A percentile compares a stretch with the other conserved stretches of the same genome.
Evolutionary conservation across 768 basidiomycete species (phyloP).

Genomic region (Leccinum variicolor): DNA sequence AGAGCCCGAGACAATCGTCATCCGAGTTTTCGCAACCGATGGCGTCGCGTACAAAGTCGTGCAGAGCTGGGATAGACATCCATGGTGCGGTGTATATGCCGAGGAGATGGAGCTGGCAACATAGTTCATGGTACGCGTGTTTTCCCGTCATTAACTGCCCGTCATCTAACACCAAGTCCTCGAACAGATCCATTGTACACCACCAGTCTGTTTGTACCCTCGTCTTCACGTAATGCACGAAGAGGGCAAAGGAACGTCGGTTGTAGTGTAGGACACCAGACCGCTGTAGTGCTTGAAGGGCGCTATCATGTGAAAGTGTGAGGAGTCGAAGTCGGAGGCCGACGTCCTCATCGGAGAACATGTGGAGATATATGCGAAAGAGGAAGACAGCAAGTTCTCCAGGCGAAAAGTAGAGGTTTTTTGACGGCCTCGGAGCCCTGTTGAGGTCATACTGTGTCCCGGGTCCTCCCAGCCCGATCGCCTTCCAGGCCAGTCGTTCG

Average conservation of each 20-base stretch:
- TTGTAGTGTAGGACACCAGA: conserved; percentile 39
- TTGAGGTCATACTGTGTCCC: not conserved
- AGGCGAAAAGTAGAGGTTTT: conserved; percentile 8
- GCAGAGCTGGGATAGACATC: not conserved
- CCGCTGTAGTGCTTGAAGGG: not conserved
- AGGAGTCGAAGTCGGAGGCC: not conserved
- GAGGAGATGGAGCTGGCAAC: conserved; percentile 39
- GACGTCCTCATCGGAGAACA: conserved; percentile 28
- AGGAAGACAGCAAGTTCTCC: conserved; percentile 21
- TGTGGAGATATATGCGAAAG: conserved; percentile 19
- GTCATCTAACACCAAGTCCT: conserved; percentile 11
- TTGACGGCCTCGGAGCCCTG: not conserved
- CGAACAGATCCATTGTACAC: conserved; percentile 35
- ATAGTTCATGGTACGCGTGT: conserved; percentile 44
- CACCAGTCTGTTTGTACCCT: conserved; percentile 41
- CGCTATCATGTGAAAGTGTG: not conserved
- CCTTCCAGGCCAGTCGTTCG: conserved; percentile 27
- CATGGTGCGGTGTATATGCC: conserved; percentile 32
- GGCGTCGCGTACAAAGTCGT: not conserved
- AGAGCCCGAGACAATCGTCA: conserved; percentile 5
- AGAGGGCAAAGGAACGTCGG: conserved; percentile 43
- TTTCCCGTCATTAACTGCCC: conserved; percentile 16
- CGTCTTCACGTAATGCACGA: conserved; percentile 42
- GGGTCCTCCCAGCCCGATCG: not conserved
- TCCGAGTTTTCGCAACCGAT: too few relatives aligned